Evolutionary conservation across 1,139 yeast genomes (phyloP).

Genomic region (Geotrichum europaeum): DNA sequence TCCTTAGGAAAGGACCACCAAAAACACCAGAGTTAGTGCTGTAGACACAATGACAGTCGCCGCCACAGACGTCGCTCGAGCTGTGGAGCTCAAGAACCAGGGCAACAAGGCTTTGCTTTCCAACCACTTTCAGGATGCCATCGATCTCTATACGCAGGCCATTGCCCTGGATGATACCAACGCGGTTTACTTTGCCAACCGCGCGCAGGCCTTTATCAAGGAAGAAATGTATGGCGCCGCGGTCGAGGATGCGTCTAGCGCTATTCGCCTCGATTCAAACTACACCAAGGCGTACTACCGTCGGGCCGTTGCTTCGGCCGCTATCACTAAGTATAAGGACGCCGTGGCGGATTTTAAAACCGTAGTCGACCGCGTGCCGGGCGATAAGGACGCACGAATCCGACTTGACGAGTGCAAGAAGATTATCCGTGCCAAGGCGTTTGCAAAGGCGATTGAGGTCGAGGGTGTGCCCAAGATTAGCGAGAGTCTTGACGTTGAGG

Average conservation of each 20-base stretch:
- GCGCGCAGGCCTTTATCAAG: slow-evolving; percentile 87
- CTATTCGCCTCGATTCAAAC: slow-evolving; percentile 59
- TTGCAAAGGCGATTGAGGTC: slow-evolving; percentile 81
- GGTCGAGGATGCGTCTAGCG: slow-evolving; percentile 64
- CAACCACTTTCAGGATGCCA: slow-evolving; percentile 60
- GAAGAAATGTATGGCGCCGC: slow-evolving; percentile 84
- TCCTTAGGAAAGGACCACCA: background rate
- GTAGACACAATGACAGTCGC: background rate
- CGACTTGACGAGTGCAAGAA: slow-evolving; percentile 60
- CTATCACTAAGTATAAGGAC: slow-evolving; percentile 66
- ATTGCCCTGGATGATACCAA: slow-evolving; percentile 59
- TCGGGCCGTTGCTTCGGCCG: slow-evolving; percentile 76
- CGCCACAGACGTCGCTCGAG: slow-evolving; percentile 10
- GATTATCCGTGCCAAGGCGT: slow-evolving; percentile 67
- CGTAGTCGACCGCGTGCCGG: slow-evolving; percentile 60
- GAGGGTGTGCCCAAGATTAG: slow-evolving; percentile 47
- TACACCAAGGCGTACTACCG: slow-evolving; percentile 76
- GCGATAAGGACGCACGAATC: slow-evolving; percentile 61
- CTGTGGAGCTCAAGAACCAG: slow-evolving; percentile 44
- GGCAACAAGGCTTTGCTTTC: slow-evolving; percentile 70
- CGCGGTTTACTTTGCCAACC: slow-evolving; percentile 73
- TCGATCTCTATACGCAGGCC: slow-evolving; percentile 70
- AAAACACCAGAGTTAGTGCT: background rate
- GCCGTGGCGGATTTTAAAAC: slow-evolving; percentile 65
- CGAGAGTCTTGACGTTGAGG: slow-evolving; percentile 42